These are phyloP conservation scores for Chenopodium suecicum DNA, from an alignment of 148 eudicot genomes.

Conservation along the genomic window DNA sequence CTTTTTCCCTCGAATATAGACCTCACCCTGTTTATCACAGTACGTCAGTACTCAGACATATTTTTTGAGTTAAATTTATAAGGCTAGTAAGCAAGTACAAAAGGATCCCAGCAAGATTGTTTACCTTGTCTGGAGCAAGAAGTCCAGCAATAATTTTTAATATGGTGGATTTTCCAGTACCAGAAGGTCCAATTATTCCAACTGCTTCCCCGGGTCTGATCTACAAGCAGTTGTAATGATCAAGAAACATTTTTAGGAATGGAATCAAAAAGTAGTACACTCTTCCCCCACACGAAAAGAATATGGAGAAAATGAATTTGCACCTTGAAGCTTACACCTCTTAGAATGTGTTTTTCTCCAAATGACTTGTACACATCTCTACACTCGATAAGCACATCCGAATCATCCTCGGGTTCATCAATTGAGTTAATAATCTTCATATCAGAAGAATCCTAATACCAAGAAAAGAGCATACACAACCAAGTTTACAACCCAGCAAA, in stretches of 20 bases:
- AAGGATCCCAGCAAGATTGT: neutral
- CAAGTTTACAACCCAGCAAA: neutral
- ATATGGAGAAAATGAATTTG: conserved; percentile 3
- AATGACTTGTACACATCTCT: conserved; percentile 75
- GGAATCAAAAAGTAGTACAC: neutral
- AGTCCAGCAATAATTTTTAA: conserved; percentile 94
- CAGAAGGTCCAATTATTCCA: conserved; percentile 95
- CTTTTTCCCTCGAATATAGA: conserved; percentile 67
- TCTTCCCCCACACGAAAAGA: neutral
- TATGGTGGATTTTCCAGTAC: conserved; percentile 95
- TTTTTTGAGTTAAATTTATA: neutral
- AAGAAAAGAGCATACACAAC: neutral
- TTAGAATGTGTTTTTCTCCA: conserved; percentile 85
- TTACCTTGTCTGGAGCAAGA: conserved; percentile 91
- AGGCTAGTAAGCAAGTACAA: neutral
- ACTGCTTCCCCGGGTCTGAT: conserved; percentile 96
- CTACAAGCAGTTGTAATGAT: conserved; percentile 36
- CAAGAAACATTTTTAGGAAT: conserved; percentile 7
- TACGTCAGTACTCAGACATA: neutral
- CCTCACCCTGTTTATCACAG: conserved; percentile 65
- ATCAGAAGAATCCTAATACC: conserved; percentile 47
- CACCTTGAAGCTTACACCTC: conserved; percentile 95
- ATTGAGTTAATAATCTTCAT: conserved; percentile 33
- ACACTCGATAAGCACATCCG: conserved; percentile 94
- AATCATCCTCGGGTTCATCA: conserved; percentile 54